Base-by-base conservation (phyloP, 2,329 filamentous ascomycete species). In the Ophiosphaerella herpotricha region DNA sequence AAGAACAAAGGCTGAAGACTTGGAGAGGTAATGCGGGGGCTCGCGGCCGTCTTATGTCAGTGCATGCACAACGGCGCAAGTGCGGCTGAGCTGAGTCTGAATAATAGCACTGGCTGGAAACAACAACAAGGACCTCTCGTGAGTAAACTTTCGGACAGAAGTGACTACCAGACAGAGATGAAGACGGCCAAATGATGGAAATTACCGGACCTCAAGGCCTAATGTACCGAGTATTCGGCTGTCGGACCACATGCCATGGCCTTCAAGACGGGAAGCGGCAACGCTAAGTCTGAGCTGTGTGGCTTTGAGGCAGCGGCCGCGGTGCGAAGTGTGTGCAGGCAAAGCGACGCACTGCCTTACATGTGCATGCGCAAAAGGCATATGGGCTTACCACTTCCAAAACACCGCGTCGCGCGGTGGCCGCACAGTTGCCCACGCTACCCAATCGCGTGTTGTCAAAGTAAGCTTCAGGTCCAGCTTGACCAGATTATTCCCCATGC, bases 251-350 rank as follows among this genome's bases (percentile, higher is more conserved):
- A 47, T 55, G 46, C 50, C 50, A 54, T 52, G 49, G 36, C 46
- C 14, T 34, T 43, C 43, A 47, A 50, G 46, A 47, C 52, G 53
- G 58, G 51, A 58, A 48, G 47, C 53, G 55, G 55, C 55, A 52
- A 32, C 46, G 37, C 55, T 55, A 55, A 44, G 39, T 46, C 49
- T 47, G 52, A 42, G 41, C 46, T 46, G 21, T 37, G 40, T 48
- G 46, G 50, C 41, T 43, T 39, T 39, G 43, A 29, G 26, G 26
- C 26, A 29, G 9, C 26, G 26, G 26, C 11, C 26, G 26, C 26
- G 26, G 26, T 11, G 26, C 26, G 9, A 29, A 29, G 26, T 29
- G 26, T 29, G 6, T 8, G 26, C 7, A 29, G 26, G 26, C 7
- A 29, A 5, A 29, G 6, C 26, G 11, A 29, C 29, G 38, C 24